Base-by-base conservation (phyloP, 495 filamentous ascomycete species). In the Trypethelium eluteriae region DNA sequence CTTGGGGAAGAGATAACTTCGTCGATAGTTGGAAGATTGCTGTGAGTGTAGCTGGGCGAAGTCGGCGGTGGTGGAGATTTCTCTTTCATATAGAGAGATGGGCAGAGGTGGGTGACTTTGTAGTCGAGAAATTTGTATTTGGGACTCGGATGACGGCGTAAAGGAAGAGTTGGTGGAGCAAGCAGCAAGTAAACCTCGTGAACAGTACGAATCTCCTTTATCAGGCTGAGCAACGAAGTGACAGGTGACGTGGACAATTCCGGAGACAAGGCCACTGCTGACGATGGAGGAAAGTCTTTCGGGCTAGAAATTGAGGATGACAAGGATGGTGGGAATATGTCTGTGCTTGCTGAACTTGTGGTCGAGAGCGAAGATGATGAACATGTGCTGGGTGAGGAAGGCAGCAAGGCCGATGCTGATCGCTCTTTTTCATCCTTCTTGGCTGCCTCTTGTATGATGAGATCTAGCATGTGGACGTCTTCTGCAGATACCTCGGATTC, bases 141-240 rank as follows among this genome's bases (percentile, higher is more conserved):
- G 14, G 53, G 53, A 36, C 32, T 59, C 7, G 53, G 53, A 10
- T 32, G 53, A 14, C 53, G 34, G 25, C 53, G 53, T 3, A 59
- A 32, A 3, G 53, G 53, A 59, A 59, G 53, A 7, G 32, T 59
- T 36, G 53, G 53, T 59, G 53, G 53, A 59, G 53, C 53, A 4
- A 59, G 32, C 6, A 59, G 53, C 7, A 59, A 59, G 18, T 36
- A 59, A 7, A 32, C 36, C 7, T 36, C 25, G 36, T 59, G 53
- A 18, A 35, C 25, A 36, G 34, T 32, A 2, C 25, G 25, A 36
- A 59, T 59, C 53, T 34, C 32, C 18, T 59, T 34, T 18, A 59
- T 14, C 25, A 59, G 53, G 32, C 36, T 14, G 14, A 35, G 53
- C 6, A 59, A 59, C 11, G 53, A 59, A 36, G 32, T 59, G 53